Evolutionary conservation across 2,329 filamentous ascomycete genomes (phyloP).

Genomic region (Blastomyces parvus): DNA sequence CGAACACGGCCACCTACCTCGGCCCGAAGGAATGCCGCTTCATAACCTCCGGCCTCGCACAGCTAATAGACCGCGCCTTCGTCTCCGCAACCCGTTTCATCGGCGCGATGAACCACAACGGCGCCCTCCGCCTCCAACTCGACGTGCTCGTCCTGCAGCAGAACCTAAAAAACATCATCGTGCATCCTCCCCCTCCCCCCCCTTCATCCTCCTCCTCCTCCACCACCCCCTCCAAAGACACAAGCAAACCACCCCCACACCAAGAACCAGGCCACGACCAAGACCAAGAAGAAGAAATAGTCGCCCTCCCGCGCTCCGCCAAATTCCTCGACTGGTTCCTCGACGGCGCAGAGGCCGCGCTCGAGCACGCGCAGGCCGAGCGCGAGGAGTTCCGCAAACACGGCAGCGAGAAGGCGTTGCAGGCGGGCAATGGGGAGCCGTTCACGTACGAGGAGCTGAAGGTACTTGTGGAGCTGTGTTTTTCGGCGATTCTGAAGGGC

Average conservation of each 20-base stretch:
- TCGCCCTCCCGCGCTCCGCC: slow-evolving; percentile 36
- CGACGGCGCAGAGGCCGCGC: slow-evolving; percentile 36
- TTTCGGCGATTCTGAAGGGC: slow-evolving; percentile 34
- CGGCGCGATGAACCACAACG: slow-evolving; percentile 72
- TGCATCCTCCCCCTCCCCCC: slow-evolving; percentile 19
- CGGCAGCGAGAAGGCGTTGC: slow-evolving; percentile 27
- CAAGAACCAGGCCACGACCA: slow-evolving; percentile 6
- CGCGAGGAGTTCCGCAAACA: slow-evolving; percentile 30
- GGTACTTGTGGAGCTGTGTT: slow-evolving; percentile 38
- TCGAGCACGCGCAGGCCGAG: slow-evolving; percentile 38
- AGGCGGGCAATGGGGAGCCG: slow-evolving; percentile 33
- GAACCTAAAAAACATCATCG: slow-evolving; percentile 81
- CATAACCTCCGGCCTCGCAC: slow-evolving; percentile 64
- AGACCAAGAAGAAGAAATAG: slow-evolving; percentile 23
- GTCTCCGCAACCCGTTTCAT: slow-evolving; percentile 62
- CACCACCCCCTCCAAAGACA: slow-evolving; percentile 15
- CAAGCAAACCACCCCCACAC: slow-evolving; percentile 12
- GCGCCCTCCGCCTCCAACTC: slow-evolving; percentile 78
- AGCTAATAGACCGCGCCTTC: slow-evolving; percentile 70
- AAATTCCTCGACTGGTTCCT: slow-evolving; percentile 43
- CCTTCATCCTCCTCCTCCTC: slow-evolving; percentile 8
- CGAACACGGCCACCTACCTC: slow-evolving; percentile 64
- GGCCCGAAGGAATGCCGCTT: slow-evolving; percentile 62
- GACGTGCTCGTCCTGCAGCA: slow-evolving; percentile 94
- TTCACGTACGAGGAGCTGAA: slow-evolving; percentile 40